Base-by-base conservation (phyloP, 495 filamentous ascomycete genomes). In the Aspergillus affinis region DNA sequence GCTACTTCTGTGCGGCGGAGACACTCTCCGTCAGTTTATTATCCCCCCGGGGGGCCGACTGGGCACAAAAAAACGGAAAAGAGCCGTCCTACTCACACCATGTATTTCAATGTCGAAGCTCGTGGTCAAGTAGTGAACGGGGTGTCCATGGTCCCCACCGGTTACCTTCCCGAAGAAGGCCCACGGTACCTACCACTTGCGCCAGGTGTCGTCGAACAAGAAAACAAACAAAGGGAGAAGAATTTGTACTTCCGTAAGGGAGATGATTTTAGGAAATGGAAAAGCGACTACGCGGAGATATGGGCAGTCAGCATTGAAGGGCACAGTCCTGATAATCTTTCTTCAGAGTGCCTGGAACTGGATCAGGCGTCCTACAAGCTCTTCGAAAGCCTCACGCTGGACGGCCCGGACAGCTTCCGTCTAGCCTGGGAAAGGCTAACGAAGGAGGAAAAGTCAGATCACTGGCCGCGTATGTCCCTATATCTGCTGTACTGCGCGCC, bases 381-480 rank as follows among this genome's bases (percentile, higher is more conserved):
- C 2, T 55, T 76, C 3, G 65, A 65, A 12, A 63, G 60, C 30
- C 48, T 78, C 4, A 54, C 65, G 32, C 48, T 54, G 4, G 65
- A 70, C 29, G 65, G 66, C 50, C 36, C 64, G 30, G 65, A 68
- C 6, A 65, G 50, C 3, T 80, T 88, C 65, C 65, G 68, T 51
- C 62, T 73, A 18, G 55, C 59, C n/a, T 87, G 83, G 84, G 61
- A 67, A 4, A 45, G 30, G 21, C 52, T 77, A 45, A 23, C 65
- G 13, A 63, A 55, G 18, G 12, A 52, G 2, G 61, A 45, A 17
- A 81, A 79, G 44, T 60, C 69, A 32, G 45, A 12, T 21, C 57
- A 66, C 41, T 90, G 86, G 87, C 72, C 74, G 32, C 62, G 74
- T 3, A 57, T 86, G 23, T 82, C 88, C 54, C 69, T 84, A 18